Percentiles rank a stretch among this genome's conserved stretches.
Conservation (phyloP, 371 early-diverging fungal species). For the Fennellomyces sp. region DNA sequence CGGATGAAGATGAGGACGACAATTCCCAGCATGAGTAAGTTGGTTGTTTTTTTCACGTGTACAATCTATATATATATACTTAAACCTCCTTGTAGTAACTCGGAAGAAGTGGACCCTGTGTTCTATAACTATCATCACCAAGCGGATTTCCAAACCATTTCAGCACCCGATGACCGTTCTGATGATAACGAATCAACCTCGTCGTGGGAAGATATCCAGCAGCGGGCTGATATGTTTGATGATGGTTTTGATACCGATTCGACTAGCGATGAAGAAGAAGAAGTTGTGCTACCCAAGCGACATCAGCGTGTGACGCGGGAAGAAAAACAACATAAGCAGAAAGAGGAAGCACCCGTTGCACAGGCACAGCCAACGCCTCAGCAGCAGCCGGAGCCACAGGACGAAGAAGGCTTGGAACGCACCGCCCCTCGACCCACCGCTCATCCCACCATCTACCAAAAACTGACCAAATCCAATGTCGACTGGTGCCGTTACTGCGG, state of each 20-base stretch:
- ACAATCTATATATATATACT: not conserved
- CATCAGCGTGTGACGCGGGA: not conserved
- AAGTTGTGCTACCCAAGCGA: slow-evolving; percentile 1
- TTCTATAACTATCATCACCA: not conserved
- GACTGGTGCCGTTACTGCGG: slow-evolving; percentile 96
- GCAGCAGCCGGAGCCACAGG: not conserved
- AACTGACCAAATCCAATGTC: slow-evolving; percentile 63
- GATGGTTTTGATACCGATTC: slow-evolving; percentile 9
- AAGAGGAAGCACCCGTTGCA: not conserved
- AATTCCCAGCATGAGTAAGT: slow-evolving; percentile 7
- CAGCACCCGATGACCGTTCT: slow-evolving; percentile 10
- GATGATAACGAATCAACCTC: slow-evolving; percentile 19
- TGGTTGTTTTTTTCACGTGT: not conserved
- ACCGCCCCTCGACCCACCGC: slow-evolving; percentile 20
- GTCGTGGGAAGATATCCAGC: slow-evolving; percentile 20
- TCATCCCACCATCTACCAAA: slow-evolving; percentile 66
- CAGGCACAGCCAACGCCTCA: not conserved
- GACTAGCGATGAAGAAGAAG: slow-evolving; percentile 3
- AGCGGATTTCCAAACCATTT: slow-evolving; percentile 18
- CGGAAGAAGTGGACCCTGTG: slow-evolving; percentile 6
- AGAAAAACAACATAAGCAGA: not conserved
- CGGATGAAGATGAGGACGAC: slow-evolving; percentile 15
- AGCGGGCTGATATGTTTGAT: slow-evolving; percentile 13
- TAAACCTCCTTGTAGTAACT: slow-evolving; percentile 3
- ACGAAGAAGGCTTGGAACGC: slow-evolving; percentile 5